A percentile compares a stretch with the other conserved stretches of the same genome.
Conservation (phyloP, 768 basidiomycete genomes). For the Lactarius indigo region DNA sequence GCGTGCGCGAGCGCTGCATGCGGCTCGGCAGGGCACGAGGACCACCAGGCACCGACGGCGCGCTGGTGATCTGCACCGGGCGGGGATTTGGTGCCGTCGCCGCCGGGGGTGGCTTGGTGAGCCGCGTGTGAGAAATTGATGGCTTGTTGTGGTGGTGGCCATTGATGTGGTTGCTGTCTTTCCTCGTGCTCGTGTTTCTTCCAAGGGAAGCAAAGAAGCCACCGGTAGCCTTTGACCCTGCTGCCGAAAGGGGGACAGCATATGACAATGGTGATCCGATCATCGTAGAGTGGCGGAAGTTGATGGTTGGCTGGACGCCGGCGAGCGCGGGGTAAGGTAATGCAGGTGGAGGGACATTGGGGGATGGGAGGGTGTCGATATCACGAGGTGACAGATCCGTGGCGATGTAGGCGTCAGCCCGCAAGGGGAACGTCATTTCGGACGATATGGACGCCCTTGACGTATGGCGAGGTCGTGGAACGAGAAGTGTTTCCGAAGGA, state of each 20-base stretch:
- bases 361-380: conserved; percentile 45
- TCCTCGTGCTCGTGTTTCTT: conserved; percentile 29
- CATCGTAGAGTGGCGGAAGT: conserved; percentile 18
- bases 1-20: conserved; percentile 63
- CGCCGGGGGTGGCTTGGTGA: conserved; percentile 38
- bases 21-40: conserved; percentile 65
- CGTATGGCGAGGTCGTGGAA: conserved; percentile 57
- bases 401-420: conserved; percentile 73
- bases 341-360: conserved; percentile 49
- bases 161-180: neutral
- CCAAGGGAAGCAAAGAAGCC: conserved; percentile 18
- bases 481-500: neutral
- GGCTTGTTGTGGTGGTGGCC: neutral
- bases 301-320: conserved; percentile 25
- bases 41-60: conserved; percentile 66
- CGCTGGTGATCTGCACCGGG: conserved; percentile 31
- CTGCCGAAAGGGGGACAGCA: neutral
- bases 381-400: conserved; percentile 56
- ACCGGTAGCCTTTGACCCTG: conserved; percentile 3
- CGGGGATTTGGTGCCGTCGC: conserved; percentile 34
- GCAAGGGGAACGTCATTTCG: conserved; percentile 73
- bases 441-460: conserved; percentile 72
- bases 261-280: conserved; percentile 10
- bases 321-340: conserved; percentile 78
- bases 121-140: neutral